Evolutionary conservation across 2,329 filamentous ascomycete genomes (phyloP).

Genomic region (Scytalidium sp.): DNA sequence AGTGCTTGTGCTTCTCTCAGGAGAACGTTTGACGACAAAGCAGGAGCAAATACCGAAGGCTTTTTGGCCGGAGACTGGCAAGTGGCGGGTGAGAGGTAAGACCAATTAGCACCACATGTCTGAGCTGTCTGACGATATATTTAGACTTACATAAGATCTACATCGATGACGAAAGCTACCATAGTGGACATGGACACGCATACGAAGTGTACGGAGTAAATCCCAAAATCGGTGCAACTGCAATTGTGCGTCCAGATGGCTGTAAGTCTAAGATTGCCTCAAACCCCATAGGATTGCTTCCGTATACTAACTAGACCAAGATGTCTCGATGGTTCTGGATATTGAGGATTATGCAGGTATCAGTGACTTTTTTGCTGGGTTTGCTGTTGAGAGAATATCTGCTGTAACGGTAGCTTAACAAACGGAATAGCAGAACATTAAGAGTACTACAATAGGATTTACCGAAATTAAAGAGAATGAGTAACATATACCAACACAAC

Average conservation of each 20-base stretch:
- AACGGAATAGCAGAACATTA: no score
- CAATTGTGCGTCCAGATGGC: slow-evolving; percentile 60
- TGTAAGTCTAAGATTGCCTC: slow-evolving; percentile 37
- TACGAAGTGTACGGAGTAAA: slow-evolving; percentile 55
- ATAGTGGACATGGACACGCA: slow-evolving; percentile 52
- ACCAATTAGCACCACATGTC: neutral
- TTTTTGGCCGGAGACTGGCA: slow-evolving; percentile 55
- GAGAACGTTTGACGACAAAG: slow-evolving; percentile 44
- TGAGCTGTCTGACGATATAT: slow-evolving; percentile 1
- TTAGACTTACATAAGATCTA: slow-evolving; percentile 57
- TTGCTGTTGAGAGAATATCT: slow-evolving; percentile 11
- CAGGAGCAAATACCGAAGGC: slow-evolving; percentile 50
- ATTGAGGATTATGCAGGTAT: slow-evolving; percentile 30
- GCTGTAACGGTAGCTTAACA: no score
- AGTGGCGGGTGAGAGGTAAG: slow-evolving; percentile 51
- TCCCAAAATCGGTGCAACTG: slow-evolving; percentile 39
- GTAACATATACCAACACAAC: no score
- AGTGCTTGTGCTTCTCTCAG: slow-evolving; percentile 49
- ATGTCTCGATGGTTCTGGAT: slow-evolving; percentile 35
- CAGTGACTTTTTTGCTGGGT: slow-evolving; percentile 33
- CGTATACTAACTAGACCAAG: slow-evolving; percentile 13
- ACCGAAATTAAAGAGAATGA: no score
- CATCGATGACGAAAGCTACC: slow-evolving; percentile 52
- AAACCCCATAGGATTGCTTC: neutral
- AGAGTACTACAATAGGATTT: no score